Percentiles rank a stretch among this genome's conserved stretches.
Evolutionary conservation across 2,329 filamentous ascomycete genomes (phyloP).

Genomic region (Nemania sp.): DNA sequence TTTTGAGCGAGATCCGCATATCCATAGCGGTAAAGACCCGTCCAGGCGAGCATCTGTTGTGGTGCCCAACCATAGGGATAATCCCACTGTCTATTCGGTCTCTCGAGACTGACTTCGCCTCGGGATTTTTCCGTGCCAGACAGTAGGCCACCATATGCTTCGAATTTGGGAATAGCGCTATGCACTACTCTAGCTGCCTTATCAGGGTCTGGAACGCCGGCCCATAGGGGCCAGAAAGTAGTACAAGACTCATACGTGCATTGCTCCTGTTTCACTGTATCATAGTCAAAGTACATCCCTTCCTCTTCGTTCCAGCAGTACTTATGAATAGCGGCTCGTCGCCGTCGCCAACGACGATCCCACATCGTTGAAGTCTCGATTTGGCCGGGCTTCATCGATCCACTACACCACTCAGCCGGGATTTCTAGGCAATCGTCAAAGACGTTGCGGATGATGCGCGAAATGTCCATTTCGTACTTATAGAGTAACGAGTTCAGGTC

Average conservation of each 20-base stretch:
- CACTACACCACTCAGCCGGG: slow-evolving; percentile 82
- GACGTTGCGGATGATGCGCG: slow-evolving; percentile 82
- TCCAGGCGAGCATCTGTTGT: slow-evolving; percentile 98
- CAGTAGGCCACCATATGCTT: slow-evolving; percentile 86
- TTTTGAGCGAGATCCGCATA: slow-evolving; percentile 91
- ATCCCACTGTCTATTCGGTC: slow-evolving; percentile 98
- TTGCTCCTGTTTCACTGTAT: slow-evolving; percentile 84
- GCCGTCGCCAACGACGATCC: slow-evolving; percentile 87
- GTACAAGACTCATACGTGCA: slow-evolving; percentile 91
- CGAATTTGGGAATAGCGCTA: slow-evolving; percentile 86
- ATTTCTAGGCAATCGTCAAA: slow-evolving; percentile 88
- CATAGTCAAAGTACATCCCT: slow-evolving; percentile 98
- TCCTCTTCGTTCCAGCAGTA: slow-evolving; percentile 92
- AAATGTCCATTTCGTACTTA: slow-evolving; percentile 97
- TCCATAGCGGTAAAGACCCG: slow-evolving; percentile 88
- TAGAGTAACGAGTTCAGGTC: slow-evolving; percentile 95
- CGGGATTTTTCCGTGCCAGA: slow-evolving; percentile 92
- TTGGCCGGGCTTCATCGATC: slow-evolving; percentile 73
- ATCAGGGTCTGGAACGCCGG: slow-evolving; percentile 84
- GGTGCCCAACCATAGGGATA: slow-evolving; percentile 98
- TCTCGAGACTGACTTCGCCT: slow-evolving; percentile 79
- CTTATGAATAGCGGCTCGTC: slow-evolving; percentile 89
- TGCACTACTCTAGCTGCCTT: slow-evolving; percentile 88
- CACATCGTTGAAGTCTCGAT: slow-evolving; percentile 86
- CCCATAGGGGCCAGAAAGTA: slow-evolving; percentile 98